Evolutionary conservation across 495 filamentous ascomycete genomes (phyloP).

Genomic region (Neurospora cerealis): DNA sequence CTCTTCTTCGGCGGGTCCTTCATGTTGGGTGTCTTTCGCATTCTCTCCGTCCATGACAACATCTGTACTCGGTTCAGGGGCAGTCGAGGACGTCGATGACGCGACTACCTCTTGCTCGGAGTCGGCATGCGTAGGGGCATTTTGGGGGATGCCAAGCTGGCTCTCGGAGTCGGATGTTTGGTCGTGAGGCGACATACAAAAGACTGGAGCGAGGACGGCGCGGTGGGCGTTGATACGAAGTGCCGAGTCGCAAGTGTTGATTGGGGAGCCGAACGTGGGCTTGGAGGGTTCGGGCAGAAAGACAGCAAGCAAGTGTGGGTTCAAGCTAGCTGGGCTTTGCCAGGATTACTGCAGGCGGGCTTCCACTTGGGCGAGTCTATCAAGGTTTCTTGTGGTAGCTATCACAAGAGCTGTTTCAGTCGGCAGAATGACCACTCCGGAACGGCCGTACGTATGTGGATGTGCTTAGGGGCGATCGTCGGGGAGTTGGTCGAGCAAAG

Average conservation of each 20-base stretch:
- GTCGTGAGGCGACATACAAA: constrained; percentile 27
- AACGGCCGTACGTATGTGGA: background rate
- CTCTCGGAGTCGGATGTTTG: constrained; percentile 10
- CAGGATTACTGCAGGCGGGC: background rate
- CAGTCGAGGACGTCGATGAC: background rate
- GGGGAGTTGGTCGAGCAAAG: background rate
- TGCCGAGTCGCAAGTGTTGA: background rate
- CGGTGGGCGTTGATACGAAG: background rate
- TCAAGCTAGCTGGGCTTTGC: background rate
- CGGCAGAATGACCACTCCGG: background rate
- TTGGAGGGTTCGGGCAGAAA: background rate
- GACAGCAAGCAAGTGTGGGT: background rate
- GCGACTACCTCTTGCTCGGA: constrained; percentile 7
- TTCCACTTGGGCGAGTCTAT: background rate
- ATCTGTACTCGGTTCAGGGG: background rate
- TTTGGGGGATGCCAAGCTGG: constrained; percentile 9
- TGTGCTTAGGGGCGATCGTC: background rate
- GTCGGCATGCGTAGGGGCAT: constrained; percentile 4
- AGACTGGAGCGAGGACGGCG: background rate
- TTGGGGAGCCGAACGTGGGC: background rate
- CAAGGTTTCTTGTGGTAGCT: background rate
- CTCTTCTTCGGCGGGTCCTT: constrained; percentile 6
- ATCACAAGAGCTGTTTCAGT: background rate
- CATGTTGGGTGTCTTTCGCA: constrained; percentile 1
- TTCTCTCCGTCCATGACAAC: background rate